Evolutionary conservation across 192 early-diverging fungal genomes (phyloP).

Genomic region (Gonapodya prolifera): DNA sequence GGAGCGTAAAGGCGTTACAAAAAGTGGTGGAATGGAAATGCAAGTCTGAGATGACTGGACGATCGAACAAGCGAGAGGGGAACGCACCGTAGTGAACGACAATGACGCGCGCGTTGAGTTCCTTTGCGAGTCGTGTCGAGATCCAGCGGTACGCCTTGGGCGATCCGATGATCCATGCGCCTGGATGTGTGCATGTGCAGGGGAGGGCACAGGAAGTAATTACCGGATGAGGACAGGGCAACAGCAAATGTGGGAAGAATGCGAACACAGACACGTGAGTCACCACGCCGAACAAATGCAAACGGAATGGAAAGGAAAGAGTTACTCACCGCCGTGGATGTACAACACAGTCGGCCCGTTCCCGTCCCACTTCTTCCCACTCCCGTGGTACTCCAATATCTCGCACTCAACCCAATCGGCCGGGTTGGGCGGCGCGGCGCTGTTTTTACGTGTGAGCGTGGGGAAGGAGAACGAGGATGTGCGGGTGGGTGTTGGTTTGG

Average conservation of each 20-base stretch:
- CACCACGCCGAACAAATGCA: not conserved
- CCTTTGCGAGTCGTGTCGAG: not conserved
- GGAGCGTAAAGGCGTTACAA: too few species aligned
- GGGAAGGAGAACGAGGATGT: too few species aligned
- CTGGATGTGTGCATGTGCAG: too few species aligned
- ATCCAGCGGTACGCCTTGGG: not conserved
- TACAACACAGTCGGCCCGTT: not conserved
- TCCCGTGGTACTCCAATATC: not conserved
- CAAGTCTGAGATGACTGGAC: too few species aligned
- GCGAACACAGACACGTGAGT: not conserved
- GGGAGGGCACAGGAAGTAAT: too few species aligned
- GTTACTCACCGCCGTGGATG: not conserved
- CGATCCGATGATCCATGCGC: not conserved
- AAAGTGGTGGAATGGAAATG: too few species aligned
- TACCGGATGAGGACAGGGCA: too few species aligned
- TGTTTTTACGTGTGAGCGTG: too few species aligned
- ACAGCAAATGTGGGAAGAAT: too few species aligned
- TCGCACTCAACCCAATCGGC: not conserved
- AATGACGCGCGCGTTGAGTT: not conserved
- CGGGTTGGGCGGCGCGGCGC: not conserved
- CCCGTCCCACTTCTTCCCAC: not conserved
- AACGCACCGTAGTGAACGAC: not conserved
- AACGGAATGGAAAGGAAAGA: not conserved
- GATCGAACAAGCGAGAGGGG: too few species aligned
- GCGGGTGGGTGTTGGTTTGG: too few species aligned